Conservation (phyloP, 768 basidiomycete genomes). For the Leccinum disarticulatum region DNA sequence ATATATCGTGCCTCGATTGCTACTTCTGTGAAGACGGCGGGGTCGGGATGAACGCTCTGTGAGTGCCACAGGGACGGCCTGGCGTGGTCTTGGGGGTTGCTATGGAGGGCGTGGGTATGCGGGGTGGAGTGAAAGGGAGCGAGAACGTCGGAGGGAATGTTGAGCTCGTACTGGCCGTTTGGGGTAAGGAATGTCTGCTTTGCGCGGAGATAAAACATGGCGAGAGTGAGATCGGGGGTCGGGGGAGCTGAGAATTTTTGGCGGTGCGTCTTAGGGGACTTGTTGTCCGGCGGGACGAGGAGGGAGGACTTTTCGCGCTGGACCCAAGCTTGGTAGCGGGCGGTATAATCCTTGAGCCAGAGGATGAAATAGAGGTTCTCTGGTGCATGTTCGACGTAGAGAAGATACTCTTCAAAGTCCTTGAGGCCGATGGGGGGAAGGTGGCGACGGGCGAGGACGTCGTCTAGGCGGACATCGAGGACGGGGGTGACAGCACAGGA, state of each 20-base stretch:
- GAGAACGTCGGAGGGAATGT: slow-evolving; percentile 64
- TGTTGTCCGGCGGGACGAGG: slow-evolving; percentile 42
- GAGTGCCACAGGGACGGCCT: slow-evolving; percentile 25
- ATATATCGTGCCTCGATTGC: slow-evolving; percentile 55
- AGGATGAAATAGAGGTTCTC: slow-evolving; percentile 87
- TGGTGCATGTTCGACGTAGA: slow-evolving; percentile 72
- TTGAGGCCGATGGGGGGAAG: slow-evolving; percentile 77
- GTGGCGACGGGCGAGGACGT: slow-evolving; percentile 73
- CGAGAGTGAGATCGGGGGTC: slow-evolving; percentile 50
- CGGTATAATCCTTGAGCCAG: slow-evolving; percentile 75
- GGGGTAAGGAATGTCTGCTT: slow-evolving; percentile 82
- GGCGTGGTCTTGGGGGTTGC: slow-evolving; percentile 4
- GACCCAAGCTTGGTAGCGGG: slow-evolving; percentile 44
- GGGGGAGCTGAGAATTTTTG: slow-evolving; percentile 33
- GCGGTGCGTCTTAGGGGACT: slow-evolving; percentile 36
- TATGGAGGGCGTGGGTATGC: slow-evolving; percentile 27
- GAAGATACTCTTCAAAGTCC: slow-evolving; percentile 77
- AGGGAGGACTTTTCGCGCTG: slow-evolving; percentile 29
- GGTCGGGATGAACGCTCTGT: slow-evolving; percentile 56
- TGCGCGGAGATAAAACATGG: slow-evolving; percentile 76
- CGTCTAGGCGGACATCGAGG: slow-evolving; percentile 66
- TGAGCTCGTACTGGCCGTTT: slow-evolving; percentile 67
- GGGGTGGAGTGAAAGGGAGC: slow-evolving; percentile 53
- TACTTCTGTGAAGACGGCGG: slow-evolving; percentile 59
- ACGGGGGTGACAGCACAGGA: slow-evolving; percentile 69